These are phyloP conservation scores for Fusarium irregulare DNA, from an alignment of 2,329 filamentous ascomycete species.

Conservation along the genomic window DNA sequence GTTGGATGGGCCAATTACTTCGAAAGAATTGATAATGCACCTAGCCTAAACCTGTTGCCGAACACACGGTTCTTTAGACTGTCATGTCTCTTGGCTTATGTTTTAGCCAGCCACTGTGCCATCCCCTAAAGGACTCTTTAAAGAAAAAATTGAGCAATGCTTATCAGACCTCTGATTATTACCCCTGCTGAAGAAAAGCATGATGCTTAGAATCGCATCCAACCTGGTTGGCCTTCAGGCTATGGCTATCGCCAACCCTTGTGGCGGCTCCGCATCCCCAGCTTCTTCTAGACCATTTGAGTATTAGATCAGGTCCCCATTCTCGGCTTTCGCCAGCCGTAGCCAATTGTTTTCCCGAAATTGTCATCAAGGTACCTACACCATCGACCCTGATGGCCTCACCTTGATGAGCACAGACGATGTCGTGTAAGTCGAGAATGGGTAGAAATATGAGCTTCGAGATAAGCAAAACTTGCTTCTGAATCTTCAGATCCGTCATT, in stretches of 20 bases:
- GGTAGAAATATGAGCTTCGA: constrained; percentile 13
- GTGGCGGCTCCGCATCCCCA: constrained; percentile 22
- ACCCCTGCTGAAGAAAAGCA: no score
- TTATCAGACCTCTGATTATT: no score
- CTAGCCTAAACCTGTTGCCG: accelerated
- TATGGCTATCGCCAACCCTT: not conserved
- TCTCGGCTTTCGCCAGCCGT: not conserved
- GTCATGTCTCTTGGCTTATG: not conserved
- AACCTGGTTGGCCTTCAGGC: not conserved
- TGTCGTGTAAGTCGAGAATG: constrained; percentile 3
- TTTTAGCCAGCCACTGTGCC: no score
- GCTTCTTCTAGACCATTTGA: no score
- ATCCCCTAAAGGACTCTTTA: no score
- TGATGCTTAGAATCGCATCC: not conserved
- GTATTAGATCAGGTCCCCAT: not conserved
- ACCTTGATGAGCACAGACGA: constrained; percentile 38
- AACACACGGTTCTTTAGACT: accelerated
- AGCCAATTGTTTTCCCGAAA: constrained; percentile 16
- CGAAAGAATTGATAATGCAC: constrained; percentile 6
- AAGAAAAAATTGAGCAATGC: no score
- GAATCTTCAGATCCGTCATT: no score
- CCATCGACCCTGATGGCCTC: constrained; percentile 37
- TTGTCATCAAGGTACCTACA: constrained; percentile 33
- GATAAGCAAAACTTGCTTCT: not conserved
- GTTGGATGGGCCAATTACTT: not conserved